Conservation (phyloP, 169 alveolate genomes). For the Plasmodium relictum region DNA sequence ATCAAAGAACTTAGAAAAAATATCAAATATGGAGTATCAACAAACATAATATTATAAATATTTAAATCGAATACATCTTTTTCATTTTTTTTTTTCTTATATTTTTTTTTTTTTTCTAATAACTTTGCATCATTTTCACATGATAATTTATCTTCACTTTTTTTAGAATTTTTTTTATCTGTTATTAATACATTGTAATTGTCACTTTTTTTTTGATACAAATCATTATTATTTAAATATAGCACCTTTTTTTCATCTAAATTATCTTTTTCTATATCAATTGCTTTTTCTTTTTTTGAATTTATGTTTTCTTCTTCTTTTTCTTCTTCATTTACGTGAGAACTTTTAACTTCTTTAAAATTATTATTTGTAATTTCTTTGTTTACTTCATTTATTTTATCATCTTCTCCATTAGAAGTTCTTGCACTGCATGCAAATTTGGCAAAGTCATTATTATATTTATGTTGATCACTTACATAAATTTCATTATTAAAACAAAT, state of each 20-base stretch:
- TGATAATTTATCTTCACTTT: background rate
- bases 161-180: background rate
- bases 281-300: background rate
- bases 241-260: background rate
- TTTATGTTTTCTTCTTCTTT: background rate
- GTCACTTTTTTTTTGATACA: background rate
- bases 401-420: too few relatives aligned
- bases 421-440: too few relatives aligned
- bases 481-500: too few relatives aligned
- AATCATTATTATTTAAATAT: background rate
- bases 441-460: too few relatives aligned
- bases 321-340: background rate
- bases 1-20: conserved; percentile 27
- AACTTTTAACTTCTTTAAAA: background rate
- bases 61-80: conserved; percentile 19
- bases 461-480: too few relatives aligned
- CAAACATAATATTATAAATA: conserved; percentile 71
- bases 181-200: background rate
- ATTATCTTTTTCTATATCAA: background rate
- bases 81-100: background rate
- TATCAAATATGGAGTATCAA: conserved; percentile 47
- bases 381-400: too few relatives aligned
- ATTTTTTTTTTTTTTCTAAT: background rate
- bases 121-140: too few relatives aligned
- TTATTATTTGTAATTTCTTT: too few relatives aligned